Evolutionary conservation across 1,284 basidiomycete genomes (phyloP).

Genomic region (Porphyrellus sp.): DNA sequence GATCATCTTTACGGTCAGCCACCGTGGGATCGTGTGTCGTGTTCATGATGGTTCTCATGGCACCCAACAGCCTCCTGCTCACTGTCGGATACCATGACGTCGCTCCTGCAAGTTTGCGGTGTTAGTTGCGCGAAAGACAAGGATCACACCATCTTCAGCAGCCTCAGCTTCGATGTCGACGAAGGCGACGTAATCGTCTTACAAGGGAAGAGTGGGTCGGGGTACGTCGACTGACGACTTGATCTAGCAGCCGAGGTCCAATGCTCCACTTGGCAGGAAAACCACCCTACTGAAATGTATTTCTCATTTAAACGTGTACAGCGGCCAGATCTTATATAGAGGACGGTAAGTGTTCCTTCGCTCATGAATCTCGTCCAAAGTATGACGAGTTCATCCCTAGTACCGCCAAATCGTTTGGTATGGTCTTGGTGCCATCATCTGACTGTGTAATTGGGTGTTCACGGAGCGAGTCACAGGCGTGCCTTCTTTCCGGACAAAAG

Average conservation of each 20-base stretch:
- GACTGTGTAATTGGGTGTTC: neutral
- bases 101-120: constrained; percentile 25
- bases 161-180: constrained; percentile 58
- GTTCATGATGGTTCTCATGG: neutral
- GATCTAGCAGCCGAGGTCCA: neutral
- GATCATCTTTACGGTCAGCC: neutral
- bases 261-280: constrained; percentile 46
- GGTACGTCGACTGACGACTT: constrained; percentile 41
- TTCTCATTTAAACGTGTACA: constrained; percentile 72
- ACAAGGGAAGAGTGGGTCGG: constrained; percentile 71
- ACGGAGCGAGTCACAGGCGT: constrained; percentile 48
- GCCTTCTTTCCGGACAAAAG: constrained; percentile 70
- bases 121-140: constrained; percentile 30
- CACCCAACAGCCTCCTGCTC: neutral
- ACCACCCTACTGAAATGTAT: constrained; percentile 81
- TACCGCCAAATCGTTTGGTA: constrained; percentile 54
- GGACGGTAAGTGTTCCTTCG: constrained; percentile 49
- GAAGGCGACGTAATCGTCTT: constrained; percentile 72
- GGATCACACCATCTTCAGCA: constrained; percentile 44
- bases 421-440: constrained; percentile 8
- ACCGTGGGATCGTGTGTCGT: constrained; percentile 20
- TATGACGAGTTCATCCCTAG: constrained; percentile 33
- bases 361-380: neutral
- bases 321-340: constrained; percentile 60
- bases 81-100: constrained; percentile 14